Base-by-base conservation (phyloP, 164 flowering plant genomes). In the Protea cynaroides region DNA sequence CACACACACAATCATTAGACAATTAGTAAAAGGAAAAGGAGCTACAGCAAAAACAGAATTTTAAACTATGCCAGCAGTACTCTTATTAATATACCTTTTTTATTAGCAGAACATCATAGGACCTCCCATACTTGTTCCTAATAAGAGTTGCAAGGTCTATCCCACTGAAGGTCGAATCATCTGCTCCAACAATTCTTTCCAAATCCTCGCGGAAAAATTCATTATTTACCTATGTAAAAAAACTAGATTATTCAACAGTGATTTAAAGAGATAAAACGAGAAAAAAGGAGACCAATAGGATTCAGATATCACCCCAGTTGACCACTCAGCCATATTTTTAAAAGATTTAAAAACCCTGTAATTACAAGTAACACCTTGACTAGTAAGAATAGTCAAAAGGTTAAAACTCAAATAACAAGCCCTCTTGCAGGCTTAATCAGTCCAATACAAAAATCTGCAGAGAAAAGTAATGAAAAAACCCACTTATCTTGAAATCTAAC, bases 51-150 rank as follows among this genome's bases (percentile, higher is more conserved):
- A 13, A 46, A 46, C 3, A 10, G 2, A 46, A 34, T 21, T 21
- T 19, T 9, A n/a, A n/a, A 29, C 12, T 13, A 47, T 19, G 15
- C 13, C 8, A n/a, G 57, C 44, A 49, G 1, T 38, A 24, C 59
- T 51, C 29, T 40, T 0, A 17, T 19, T 29, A 63, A 12, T 34
- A 43, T 72, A 94, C 98, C 95, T 90, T 94, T 79, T 90, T 94
- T 66, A 94, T 90, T 23, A 90, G 77, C 68, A 82, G 98, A 63
- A 94, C 97, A 69, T 94, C 98, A 78, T 94, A 94, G 14, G 98
- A 94, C 72, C 87, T 82, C 57, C 97, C 98, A 69, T 87, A 94
- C 76, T 86, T 94, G 58, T 84, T 87, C 66, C 98, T 79, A 43
- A 94, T 94, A 38, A 94, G 91, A 59, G 95, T 86, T 60, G 98